A percentile compares a stretch with the other conserved stretches of the same genome.
Conservation (phyloP, 2,329 filamentous ascomycete genomes). For the Pezicula carpinea region DNA sequence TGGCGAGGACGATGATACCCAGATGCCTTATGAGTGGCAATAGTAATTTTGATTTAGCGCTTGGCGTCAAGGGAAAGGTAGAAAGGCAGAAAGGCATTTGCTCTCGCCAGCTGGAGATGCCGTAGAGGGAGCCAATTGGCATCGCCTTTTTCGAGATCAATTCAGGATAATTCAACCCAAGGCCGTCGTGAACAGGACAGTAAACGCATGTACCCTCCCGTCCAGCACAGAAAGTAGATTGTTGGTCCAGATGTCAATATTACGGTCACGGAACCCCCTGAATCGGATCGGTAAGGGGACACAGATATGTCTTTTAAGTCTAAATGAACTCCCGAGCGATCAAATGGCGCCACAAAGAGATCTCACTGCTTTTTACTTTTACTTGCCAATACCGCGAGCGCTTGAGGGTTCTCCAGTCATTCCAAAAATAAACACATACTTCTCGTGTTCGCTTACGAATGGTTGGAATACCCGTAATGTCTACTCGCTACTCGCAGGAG, state of each 20-base stretch:
- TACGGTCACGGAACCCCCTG: no score
- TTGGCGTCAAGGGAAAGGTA: not conserved
- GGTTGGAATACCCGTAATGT: no score
- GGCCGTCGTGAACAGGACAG: not conserved
- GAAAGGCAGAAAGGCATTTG: not conserved
- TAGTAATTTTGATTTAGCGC: not conserved
- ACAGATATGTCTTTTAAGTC: not conserved
- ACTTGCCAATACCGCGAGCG: no score
- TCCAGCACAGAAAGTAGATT: no score
- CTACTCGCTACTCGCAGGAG: not conserved
- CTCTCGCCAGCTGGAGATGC: not conserved
- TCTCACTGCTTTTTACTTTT: no score
- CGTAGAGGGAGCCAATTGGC: not conserved
- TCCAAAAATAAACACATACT: no score
- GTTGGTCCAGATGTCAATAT: no score
- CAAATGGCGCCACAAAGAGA: not conserved
- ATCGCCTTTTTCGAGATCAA: not conserved
- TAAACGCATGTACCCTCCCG: no score
- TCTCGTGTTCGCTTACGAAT: no score
- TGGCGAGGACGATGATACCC: slow-evolving; percentile 11
- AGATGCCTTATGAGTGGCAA: slow-evolving; percentile 16
- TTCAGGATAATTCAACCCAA: not conserved
- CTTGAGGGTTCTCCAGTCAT: no score
- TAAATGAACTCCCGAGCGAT: not conserved
- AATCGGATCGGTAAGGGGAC: not conserved